phyloP scores from a whole-genome alignment of 1,284 basidiomycete genomes.

The Heterobasidion occidentale region DNA sequence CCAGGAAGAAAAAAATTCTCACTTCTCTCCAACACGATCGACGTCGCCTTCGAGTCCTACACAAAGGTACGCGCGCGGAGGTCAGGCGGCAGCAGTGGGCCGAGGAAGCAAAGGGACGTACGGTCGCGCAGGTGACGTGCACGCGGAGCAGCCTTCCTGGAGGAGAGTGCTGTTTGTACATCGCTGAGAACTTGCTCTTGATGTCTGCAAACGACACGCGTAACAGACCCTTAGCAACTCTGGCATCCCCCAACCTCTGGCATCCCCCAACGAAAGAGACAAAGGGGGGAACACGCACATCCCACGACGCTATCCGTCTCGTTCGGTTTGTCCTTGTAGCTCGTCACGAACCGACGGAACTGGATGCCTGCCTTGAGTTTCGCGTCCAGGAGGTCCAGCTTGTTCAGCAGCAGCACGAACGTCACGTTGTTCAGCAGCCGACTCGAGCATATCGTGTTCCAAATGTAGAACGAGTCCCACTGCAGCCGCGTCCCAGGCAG shows the following conservation, averaged over 20 bases:
- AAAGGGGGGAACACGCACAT: constrained; percentile 30
- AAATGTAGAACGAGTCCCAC: constrained; percentile 52
- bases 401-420: constrained; percentile 58
- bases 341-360: constrained; percentile 46
- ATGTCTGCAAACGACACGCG: constrained; percentile 28
- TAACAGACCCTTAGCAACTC: no score
- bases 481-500: constrained; percentile 14
- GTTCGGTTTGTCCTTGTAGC: constrained; percentile 42
- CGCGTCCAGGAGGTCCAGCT: constrained; percentile 47
- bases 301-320: constrained; percentile 40
- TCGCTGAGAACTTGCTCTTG: constrained; percentile 38
- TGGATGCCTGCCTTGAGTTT: constrained; percentile 44
- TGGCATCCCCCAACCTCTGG: no score
- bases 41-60: constrained; percentile 43
- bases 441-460: constrained; percentile 54
- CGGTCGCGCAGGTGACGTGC: constrained; percentile 47
- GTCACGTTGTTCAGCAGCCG: constrained; percentile 42
- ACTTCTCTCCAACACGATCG: constrained; percentile 38
- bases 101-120: constrained; percentile 21
- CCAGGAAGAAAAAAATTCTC: constrained; percentile 13
- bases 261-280: neutral
- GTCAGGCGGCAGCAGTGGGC: neutral
- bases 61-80: neutral
- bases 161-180: constrained; percentile 41
- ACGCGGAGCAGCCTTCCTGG: constrained; percentile 38